Evolutionary conservation across 306 rosid genomes (phyloP), one percentile per base, ranked within the genome.

Genomic region (Vachellia pachyceras): DNA sequence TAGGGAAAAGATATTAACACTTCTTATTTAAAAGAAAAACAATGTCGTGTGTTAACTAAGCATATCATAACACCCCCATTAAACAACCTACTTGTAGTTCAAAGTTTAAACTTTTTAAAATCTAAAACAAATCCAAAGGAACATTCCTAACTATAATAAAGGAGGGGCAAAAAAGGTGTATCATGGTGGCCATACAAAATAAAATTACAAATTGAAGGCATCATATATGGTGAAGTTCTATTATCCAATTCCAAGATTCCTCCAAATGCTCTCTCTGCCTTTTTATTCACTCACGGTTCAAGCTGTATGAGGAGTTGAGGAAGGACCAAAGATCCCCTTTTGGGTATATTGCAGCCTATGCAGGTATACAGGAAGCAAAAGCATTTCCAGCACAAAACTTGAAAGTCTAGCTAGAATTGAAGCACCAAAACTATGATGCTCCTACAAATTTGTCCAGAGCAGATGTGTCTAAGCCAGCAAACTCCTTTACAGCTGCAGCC

Each of bases 381-480:
- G 46, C 83, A 73, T 45, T 84, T 64, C 74, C 77, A 44, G 73
- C 65, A 69, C 18, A 66, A 71, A 69, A 63, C 79, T 52, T 2
- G 29, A 72, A 63, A 50, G 40, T 33, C 25, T 45, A 23, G 29
- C 3, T 20, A 2, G 50, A 17, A 23, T 10, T 15, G 73, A 66
- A 76, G 36, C 45, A 66, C 45, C 60, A 40, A 37, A 41, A 6
- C 74, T 84, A 88, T 77, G 89, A 82, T 66, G 74, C 82, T 74
- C 85, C 93, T 46, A 91, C 83, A 65, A 91, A 93, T 82, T 93
- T 91, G 83, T 91, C 87, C 79, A 93, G 71, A 52, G 93, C 90
- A 76, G 99, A 93, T n/a, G 84, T 89, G 69, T 91, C 99, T 82
- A 95, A 77, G 52, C 92, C 98, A 20, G 84, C 66, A 85, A 95